Base-by-base conservation (phyloP, 2,329 filamentous ascomycete species). In the Cryphonectria parasitica region DNA sequence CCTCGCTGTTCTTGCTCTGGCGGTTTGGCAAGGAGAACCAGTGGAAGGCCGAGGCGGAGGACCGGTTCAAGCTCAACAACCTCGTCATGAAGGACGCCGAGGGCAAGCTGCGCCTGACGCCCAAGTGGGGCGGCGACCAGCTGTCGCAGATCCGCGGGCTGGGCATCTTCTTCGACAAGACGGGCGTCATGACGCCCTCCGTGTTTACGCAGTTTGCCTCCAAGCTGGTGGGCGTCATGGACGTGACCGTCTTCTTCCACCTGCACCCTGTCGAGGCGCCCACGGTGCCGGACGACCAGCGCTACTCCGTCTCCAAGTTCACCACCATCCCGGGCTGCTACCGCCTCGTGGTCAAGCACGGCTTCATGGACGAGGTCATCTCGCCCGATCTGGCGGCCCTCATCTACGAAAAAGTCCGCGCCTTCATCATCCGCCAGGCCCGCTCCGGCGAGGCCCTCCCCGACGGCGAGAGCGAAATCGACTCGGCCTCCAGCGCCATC, bases 121-220 rank as follows among this genome's bases (percentile, higher is more conserved):
- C 78, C 3, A 79, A 80, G 45, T 84, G 80, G 79, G 83, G 83
- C 61, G 81, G 82, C 56, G 82, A 82, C 11, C 74, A 77, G 25
- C 75, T 84, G 25, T 84, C 82, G 49, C 80, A 80, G 0, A 86
- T 87, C 71, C 83, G 82, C 72, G 91, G 83, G 54, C 85, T 87
- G 17, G 91, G 90, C 1, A 89, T 94, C 67, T 94, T 92, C 82
- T 93, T 94, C 77, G 92, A 94, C 80, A 94, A 94, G 78, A 85
- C 88, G 1, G 91, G 91, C 52, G 85, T 87, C 43, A 86, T 86
- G 19, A 89, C 88, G 0, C 90, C 90, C 0, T 86, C 85, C 19
- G 89, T 91, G 17, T 93, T 92, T 78, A 88, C 88, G 2, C 90
- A 93, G 69, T 94, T 93, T 76, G 83, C 92, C 8, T 87, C 85